Base-by-base conservation (phyloP, 1,139 yeast genomes). In the Yamadazyma friedrichii region DNA sequence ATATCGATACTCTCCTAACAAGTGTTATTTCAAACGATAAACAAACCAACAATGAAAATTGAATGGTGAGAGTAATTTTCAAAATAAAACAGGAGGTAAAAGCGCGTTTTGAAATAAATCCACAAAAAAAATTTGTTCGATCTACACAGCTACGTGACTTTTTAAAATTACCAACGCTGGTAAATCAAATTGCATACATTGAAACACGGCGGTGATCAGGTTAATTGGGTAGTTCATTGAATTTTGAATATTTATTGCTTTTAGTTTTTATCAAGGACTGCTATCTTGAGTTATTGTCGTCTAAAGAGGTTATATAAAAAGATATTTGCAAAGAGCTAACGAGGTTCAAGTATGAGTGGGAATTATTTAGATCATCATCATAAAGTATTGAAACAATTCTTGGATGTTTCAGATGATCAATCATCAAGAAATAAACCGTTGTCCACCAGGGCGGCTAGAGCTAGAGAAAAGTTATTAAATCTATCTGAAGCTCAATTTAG, bases 401-500 rank as follows among this genome's bases (percentile, higher is more conserved):
- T 78, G 28, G 78, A 71, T 43, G 68, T 73, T 31, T 76, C 81
- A 5, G 74, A 71, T 47, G 83, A 77, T 47, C 63, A 59, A 53
- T 55, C 64, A 35, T 54, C 74, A 10, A 66, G 76, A 30, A 54
- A 65, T 31, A 72, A 77, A 43, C 55, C 70, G 35, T 65, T 65
- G 50, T 70, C 88, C 15, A 62, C 80, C 40, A 61, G 91, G 46
- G 88, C 88, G 15, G 80, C 78, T 35, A 80, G 87, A 54, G 96
- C 96, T 5, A 75, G 96, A 50, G 93, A 87, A 53, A 91, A 93
- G 64, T 77, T 91, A 39, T 73, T 86, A 48, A 85, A 85, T 55
- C 74, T 93, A 44, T 81, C 94, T 1, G 68, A 76, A n/a, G 81
- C 83, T n/a, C 98, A 93, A 62, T 88, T 91, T 56, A 74, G 77